Base-by-base conservation (phyloP, 1,139 yeast genomes). In the Pichia sp. region DNA sequence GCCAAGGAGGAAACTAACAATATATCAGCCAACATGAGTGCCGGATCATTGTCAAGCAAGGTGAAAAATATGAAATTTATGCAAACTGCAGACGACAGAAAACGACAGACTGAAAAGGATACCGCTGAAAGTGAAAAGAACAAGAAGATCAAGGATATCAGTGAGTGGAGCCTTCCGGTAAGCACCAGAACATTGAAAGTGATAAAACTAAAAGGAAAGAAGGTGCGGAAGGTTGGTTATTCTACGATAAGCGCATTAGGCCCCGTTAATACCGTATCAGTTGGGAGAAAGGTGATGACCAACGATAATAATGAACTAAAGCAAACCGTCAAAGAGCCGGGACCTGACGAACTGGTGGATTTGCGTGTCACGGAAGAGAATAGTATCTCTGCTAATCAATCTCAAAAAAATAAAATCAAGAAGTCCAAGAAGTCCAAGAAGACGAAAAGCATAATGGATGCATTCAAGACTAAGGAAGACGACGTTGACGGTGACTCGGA, bases 51-150 rank as follows among this genome's bases (percentile, higher is more conserved):
- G 4, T 77, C 86, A n/a, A 68, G 70, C 47, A 66, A 81, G 49
- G 78, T 80, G 49, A 62, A 75, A 72, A 77, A 75, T 67, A 80
- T 80, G 88, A 80, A 80, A 67, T 74, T 74, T 57, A 74, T 73
- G 79, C 45, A 44, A 14, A 15, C 19, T 6, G 43, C 39, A 15
- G 37, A 35, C 3, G 36, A 40, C 16, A 38, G 27, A 17, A 29
- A 38, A 15, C 16, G 34, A 22, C 34, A 33, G 24, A 27, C 30
- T n/a, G 30, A 22, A 5, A 60, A 62, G 44, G 60, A 58, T 36
- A 71, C 70, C 4, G 65, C 58, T 29, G 55, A 58, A 14, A 56
- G 51, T 34, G 61, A 58, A 37, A 47, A 54, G 18, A 51, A 50
- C 22, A 64, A 56, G 34, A 71, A 65, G 46, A 53, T 72, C 21